These are phyloP conservation scores for Lentithecium fluviatile DNA, from an alignment of 495 filamentous ascomycete genomes.

Conservation along the genomic window DNA sequence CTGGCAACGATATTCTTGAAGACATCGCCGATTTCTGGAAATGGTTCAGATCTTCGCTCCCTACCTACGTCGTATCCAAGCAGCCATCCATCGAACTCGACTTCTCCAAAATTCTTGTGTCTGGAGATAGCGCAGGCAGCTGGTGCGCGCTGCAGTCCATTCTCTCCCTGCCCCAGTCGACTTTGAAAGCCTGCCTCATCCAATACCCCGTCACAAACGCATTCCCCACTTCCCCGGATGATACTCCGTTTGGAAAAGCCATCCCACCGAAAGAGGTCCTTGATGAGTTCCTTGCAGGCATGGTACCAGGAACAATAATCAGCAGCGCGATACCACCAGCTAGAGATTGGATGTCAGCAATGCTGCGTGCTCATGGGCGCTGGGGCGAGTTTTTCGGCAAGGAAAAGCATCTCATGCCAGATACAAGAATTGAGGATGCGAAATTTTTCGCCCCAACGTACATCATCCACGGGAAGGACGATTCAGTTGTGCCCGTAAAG, in stretches of 20 bases:
- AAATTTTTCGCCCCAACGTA: background rate
- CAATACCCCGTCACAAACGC: conserved; percentile 5
- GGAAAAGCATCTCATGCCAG: conserved; percentile 1
- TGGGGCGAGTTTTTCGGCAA: conserved; percentile 7
- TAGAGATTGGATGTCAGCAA: background rate
- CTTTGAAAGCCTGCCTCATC: background rate
- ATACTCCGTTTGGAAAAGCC: background rate
- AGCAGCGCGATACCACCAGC: conserved; percentile 2
- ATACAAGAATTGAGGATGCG: conserved; percentile 3
- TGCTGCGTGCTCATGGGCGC: background rate
- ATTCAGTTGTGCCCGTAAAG: background rate
- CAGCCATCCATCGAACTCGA: background rate
- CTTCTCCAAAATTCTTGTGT: background rate
- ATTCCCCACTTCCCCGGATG: background rate
- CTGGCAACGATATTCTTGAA: conserved; percentile 9
- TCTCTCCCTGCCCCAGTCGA: background rate
- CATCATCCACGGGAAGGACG: conserved; percentile 10
- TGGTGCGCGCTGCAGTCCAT: conserved; percentile 5
- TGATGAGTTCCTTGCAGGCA: conserved; percentile 1
- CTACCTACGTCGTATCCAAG: conserved; percentile 7
- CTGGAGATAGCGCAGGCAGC: conserved; percentile 13
- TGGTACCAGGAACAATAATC: background rate
- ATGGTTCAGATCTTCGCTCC: conserved; percentile 1
- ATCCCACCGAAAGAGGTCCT: background rate
- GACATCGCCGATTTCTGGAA: conserved; percentile 11